Base-by-base conservation (phyloP, 2,329 filamentous ascomycete species). In the Purpureocillium takamizusanense region DNA sequence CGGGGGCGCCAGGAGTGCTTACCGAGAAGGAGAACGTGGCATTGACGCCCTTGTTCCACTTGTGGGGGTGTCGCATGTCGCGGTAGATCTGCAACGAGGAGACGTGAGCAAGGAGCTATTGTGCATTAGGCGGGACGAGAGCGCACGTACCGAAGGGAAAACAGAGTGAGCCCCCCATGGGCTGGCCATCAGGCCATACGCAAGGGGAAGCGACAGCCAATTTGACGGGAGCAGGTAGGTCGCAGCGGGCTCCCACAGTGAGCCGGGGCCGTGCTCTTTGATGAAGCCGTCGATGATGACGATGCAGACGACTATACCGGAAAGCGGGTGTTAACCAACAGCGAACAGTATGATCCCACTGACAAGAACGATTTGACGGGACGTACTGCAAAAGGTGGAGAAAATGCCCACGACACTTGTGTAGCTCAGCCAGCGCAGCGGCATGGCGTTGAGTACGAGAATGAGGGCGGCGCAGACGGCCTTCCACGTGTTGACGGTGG, bases 381-480 rank as follows among this genome's bases (percentile, higher is more conserved):
- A 81, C 84, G 69, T 67, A 90, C 86, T 95, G 52, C 81, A 81
- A 47, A 94, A 82, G 49, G 86, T 94, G 41, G 78, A 89, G 49
- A 95, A 68, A 37, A 98, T 94, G n/a, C 90, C 90, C 44, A 97
- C 67, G 41, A 97, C 80, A 56, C 87, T 94, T 18, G 87, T 95
- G 53, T 95, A 87, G 50, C 87, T 94, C 43, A 98, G 65, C 39
- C 89, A 67, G 27, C 86, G 78, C 43, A 97, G 65, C 1, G 92
- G 90, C 27, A 94, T 65, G 56, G 94, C 94, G 53, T 84, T 87
- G 37, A 97, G 69, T 11, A 88, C 85, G 41, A 94, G 67, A 47
- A 97, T 67, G 39, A 94, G 67, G 14, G 86, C 43, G 13, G 86
- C 82, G 57, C 88, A 94, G 23, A 94, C 60, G 25, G 90, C 67